These are phyloP conservation scores for Steccherinum ochraceum DNA, from an alignment of 768 basidiomycete genomes.

Conservation along the genomic window DNA sequence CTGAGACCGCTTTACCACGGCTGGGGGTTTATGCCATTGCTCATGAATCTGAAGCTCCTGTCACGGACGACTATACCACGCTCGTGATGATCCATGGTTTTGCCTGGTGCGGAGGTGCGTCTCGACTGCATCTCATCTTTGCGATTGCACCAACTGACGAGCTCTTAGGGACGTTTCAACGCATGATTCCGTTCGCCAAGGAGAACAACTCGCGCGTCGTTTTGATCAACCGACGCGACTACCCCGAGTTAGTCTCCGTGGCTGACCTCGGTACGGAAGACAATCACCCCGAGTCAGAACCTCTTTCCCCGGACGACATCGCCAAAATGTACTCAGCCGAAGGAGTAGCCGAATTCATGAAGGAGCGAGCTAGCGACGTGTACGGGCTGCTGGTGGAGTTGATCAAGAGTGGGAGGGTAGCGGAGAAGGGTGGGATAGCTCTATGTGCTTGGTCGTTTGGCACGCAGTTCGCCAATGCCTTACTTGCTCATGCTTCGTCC, in stretches of 20 bases:
- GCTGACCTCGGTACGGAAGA: no score
- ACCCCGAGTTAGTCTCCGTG: no score
- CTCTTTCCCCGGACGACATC: background rate
- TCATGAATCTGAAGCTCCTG: background rate
- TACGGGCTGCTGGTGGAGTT: background rate
- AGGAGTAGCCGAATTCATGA: background rate
- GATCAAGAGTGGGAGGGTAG: background rate
- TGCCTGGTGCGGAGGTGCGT: conserved; percentile 5
- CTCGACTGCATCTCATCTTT: conserved; percentile 7
- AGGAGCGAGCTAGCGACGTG: background rate
- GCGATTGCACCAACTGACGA: conserved; percentile 9
- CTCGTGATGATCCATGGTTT: conserved; percentile 8
- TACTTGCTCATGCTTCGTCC: background rate
- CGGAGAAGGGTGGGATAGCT: conserved; percentile 2
- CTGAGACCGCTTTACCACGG: background rate
- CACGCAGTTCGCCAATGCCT: background rate
- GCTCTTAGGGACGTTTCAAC: conserved; percentile 10
- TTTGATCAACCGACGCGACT: conserved; percentile 18
- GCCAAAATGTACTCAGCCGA: background rate
- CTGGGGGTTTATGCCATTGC: background rate
- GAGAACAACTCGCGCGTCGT: conserved; percentile 18
- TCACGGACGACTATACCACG: conserved; percentile 6
- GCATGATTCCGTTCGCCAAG: conserved; percentile 13
- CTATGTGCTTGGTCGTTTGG: conserved; percentile 6
- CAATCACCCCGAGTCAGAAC: no score